A percentile compares a stretch with the other conserved stretches of the same genome.
phyloP scores from a whole-genome alignment of 352 stramenopile genomes.

The Globisporangium cylindrosporum region DNA sequence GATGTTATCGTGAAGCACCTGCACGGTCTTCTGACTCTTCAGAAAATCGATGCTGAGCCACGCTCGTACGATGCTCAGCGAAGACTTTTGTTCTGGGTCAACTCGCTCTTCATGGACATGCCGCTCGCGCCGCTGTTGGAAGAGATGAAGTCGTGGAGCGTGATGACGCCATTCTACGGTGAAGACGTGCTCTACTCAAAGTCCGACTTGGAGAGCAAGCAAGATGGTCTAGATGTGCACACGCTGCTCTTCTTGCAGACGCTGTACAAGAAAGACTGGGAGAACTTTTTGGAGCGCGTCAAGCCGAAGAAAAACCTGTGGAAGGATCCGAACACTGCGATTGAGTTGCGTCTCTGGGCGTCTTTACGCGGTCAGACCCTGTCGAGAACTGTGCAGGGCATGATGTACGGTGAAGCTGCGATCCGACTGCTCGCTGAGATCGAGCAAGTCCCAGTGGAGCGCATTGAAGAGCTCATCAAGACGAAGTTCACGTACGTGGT shows the following conservation, averaged over 20 bases:
- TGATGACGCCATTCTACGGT: slow-evolving; percentile 98
- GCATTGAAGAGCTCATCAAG: slow-evolving; percentile 95
- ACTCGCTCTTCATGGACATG: slow-evolving; percentile 99
- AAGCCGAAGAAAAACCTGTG: slow-evolving; percentile 92
- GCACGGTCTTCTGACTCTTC: slow-evolving; percentile 93
- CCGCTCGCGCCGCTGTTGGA: slow-evolving; percentile 94
- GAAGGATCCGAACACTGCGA: slow-evolving; percentile 81
- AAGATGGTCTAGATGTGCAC: slow-evolving; percentile 90
- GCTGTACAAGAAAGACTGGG: slow-evolving; percentile 97
- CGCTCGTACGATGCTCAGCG: slow-evolving; percentile 95
- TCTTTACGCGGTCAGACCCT: slow-evolving; percentile 97
- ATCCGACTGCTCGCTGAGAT: slow-evolving; percentile 96
- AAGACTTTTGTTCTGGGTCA: slow-evolving; percentile 98
- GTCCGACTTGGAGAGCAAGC: slow-evolving; percentile 94
- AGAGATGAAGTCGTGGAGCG: slow-evolving; percentile 99
- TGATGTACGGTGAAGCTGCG: slow-evolving; percentile 99
- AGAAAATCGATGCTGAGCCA: slow-evolving; percentile 97
- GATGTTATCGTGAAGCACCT: slow-evolving; percentile 87
- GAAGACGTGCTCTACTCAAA: slow-evolving; percentile 98
- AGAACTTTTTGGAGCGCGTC: slow-evolving; percentile 97
- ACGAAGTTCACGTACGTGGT: slow-evolving; percentile 99
- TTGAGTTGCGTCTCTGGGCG: slow-evolving; percentile 96
- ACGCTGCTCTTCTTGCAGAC: slow-evolving; percentile 92
- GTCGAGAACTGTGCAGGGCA: slow-evolving; percentile 96
- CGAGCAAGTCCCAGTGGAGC: slow-evolving; percentile 88